Conservation (phyloP, 441 rosid genomes). For the Flueggea neowawraea region DNA sequence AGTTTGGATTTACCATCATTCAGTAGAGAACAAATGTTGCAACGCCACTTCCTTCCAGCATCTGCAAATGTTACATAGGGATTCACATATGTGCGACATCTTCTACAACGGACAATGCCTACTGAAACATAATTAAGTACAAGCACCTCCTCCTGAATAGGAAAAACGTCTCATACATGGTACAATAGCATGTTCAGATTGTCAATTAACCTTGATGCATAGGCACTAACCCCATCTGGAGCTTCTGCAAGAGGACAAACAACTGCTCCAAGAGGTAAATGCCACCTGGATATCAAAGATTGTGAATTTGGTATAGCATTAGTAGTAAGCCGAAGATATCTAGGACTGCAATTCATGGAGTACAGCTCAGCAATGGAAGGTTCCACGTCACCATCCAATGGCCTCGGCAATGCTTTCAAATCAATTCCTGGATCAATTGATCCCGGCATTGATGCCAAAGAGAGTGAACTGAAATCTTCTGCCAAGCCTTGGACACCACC, state of each 20-base stretch:
- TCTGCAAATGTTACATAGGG: constrained; percentile 90
- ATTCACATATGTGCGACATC: constrained; percentile 98
- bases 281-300: constrained; percentile 96
- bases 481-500: constrained; percentile 62
- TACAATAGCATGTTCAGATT: constrained; percentile 11
- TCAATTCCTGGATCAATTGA: constrained; percentile 83
- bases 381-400: constrained; percentile 86
- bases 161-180: constrained; percentile 11
- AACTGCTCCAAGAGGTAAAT: constrained; percentile 97
- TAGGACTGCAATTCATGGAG: constrained; percentile 82
- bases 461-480: constrained; percentile 84
- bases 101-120: constrained; percentile 96
- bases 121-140: constrained; percentile 74
- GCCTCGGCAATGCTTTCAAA: constrained; percentile 80
- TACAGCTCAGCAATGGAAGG: constrained; percentile 53
- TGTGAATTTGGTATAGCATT: constrained; percentile 88
- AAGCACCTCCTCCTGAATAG: constrained; percentile 89
- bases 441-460: constrained; percentile 79
- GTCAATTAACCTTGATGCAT: constrained; percentile 17
- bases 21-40: constrained; percentile 88
- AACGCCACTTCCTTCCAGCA: constrained; percentile 99
- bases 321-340: constrained; percentile 88
- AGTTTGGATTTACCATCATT: constrained; percentile 69
- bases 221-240: constrained; percentile 84
- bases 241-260: constrained; percentile 98